A percentile compares a stretch with the other conserved stretches of the same genome.
Evolutionary conservation across 768 basidiomycete species (phyloP).

Genomic region (Piloderma croceum): DNA sequence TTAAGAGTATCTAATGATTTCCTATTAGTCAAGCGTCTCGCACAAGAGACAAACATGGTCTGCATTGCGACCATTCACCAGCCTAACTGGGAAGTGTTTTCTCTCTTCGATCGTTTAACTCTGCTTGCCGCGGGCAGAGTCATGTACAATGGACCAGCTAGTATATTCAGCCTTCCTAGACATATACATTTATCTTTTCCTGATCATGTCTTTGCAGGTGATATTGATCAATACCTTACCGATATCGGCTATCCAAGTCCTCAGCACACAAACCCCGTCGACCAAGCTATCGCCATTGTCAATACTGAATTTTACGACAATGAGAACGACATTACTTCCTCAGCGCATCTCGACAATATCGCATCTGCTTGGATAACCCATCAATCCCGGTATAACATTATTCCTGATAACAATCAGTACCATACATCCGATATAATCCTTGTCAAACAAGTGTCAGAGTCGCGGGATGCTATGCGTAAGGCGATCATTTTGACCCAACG

Average conservation of each 20-base stretch:
- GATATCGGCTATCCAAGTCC: constrained; percentile 22
- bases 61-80: constrained; percentile 67
- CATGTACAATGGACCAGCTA: constrained; percentile 37
- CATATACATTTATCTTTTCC: constrained; percentile 34
- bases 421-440: no score
- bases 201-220: constrained; percentile 26
- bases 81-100: constrained; percentile 54
- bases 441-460: no score
- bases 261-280: constrained; percentile 44
- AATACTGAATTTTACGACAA: constrained; percentile 38
- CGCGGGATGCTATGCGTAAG: no score
- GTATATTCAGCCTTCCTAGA: constrained; percentile 38
- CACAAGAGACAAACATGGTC: constrained; percentile 44
- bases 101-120: constrained; percentile 54
- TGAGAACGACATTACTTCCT: constrained; percentile 5
- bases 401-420: no score
- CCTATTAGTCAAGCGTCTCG: no score
- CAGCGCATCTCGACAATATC: constrained; percentile 31
- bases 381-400: no score
- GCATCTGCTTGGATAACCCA: no score
- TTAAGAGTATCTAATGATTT: no score
- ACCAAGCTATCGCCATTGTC: constrained; percentile 56
- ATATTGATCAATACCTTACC: not conserved
- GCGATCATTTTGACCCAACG: constrained; percentile 44
- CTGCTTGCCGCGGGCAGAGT: constrained; percentile 50